phyloP scores from a whole-genome alignment of 495 filamentous ascomycete genomes.

The Aspergillus asperescens region DNA sequence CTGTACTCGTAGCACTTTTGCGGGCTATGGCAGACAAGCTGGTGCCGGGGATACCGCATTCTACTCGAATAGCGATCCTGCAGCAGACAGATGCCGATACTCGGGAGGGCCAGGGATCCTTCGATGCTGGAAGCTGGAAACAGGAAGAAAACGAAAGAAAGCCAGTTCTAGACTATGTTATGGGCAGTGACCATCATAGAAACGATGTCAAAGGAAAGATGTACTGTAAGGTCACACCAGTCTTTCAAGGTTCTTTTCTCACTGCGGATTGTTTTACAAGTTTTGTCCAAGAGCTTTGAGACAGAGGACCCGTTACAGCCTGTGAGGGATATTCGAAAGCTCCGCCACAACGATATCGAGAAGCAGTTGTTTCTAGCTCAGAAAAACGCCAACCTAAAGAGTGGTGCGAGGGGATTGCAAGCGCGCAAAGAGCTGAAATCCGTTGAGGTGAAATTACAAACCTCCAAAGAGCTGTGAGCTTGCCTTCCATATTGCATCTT shows the following conservation, averaged over 20 bases:
- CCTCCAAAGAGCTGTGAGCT: slow-evolving; percentile 46
- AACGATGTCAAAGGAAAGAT: slow-evolving; percentile 54
- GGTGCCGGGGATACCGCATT: slow-evolving; percentile 70
- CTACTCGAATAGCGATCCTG: slow-evolving; percentile 61
- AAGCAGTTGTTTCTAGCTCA: slow-evolving; percentile 60
- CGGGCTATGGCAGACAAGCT: slow-evolving; percentile 71
- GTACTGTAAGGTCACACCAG: slow-evolving; percentile 38
- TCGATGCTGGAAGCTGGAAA: slow-evolving; percentile 15
- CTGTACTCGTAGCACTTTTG: slow-evolving; percentile 51
- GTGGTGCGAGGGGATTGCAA: slow-evolving; percentile 64
- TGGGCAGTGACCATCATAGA: slow-evolving; percentile 57
- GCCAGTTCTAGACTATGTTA: slow-evolving; percentile 60
- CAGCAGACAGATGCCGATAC: slow-evolving; percentile 57
- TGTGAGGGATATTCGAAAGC: slow-evolving; percentile 52
- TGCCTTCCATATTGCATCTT: not conserved
- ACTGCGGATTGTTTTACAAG: slow-evolving; percentile 15
- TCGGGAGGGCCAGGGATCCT: not conserved
- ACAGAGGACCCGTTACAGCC: slow-evolving; percentile 49
- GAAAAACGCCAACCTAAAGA: slow-evolving; percentile 66
- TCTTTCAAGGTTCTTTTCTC: not conserved
- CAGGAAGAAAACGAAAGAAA: slow-evolving; percentile 18
- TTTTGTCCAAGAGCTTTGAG: slow-evolving; percentile 43
- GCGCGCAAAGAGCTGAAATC: slow-evolving; percentile 64
- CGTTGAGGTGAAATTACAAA: slow-evolving; percentile 57
- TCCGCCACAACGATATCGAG: slow-evolving; percentile 54